phyloP scores from a whole-genome alignment of 1,284 basidiomycete genomes.

The Cryptococcus depauperatus region DNA sequence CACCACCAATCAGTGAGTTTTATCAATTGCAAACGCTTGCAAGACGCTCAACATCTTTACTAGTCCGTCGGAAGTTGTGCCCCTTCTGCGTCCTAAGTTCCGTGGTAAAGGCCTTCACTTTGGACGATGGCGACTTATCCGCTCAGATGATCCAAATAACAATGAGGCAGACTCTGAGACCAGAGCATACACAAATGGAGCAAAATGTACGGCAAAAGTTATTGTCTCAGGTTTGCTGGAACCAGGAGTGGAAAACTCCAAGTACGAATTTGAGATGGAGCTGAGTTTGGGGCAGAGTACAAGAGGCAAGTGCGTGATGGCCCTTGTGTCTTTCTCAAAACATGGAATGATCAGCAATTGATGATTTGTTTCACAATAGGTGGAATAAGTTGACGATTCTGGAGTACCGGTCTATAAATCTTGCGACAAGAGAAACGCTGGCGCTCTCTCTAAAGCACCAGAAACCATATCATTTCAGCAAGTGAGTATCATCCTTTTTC shows the following conservation, averaged over 20 bases:
- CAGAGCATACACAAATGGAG: neutral
- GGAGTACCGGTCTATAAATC: slow-evolving; percentile 64
- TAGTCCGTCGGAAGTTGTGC: slow-evolving; percentile 65
- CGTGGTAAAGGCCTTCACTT: slow-evolving; percentile 61
- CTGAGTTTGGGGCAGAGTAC: slow-evolving; percentile 68
- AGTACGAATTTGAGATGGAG: slow-evolving; percentile 80
- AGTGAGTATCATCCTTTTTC: slow-evolving; percentile 40
- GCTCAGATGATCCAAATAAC: slow-evolving; percentile 15
- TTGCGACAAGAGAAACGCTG: slow-evolving; percentile 63
- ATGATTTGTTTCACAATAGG: slow-evolving; percentile 18
- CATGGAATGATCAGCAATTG: too few species aligned
- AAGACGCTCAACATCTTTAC: neutral
- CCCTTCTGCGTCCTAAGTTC: slow-evolving; percentile 63
- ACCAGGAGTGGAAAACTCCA: slow-evolving; percentile 40
- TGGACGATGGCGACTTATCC: slow-evolving; percentile 38
- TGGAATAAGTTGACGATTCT: slow-evolving; percentile 82
- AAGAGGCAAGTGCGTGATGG: slow-evolving; percentile 52
- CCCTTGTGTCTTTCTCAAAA: neutral
- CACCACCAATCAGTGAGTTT: slow-evolving; percentile 64
- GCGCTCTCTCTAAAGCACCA: slow-evolving; percentile 72
- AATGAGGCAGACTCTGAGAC: slow-evolving; percentile 20
- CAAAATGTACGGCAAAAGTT: slow-evolving; percentile 17
- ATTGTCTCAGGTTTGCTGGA: slow-evolving; percentile 38
- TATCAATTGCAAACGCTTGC: neutral
- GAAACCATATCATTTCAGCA: slow-evolving; percentile 86